Evolutionary conservation across 2,329 filamentous ascomycete genomes (phyloP), one percentile per base, ranked within the genome.

Genomic region (Aspergillus vadensis): DNA sequence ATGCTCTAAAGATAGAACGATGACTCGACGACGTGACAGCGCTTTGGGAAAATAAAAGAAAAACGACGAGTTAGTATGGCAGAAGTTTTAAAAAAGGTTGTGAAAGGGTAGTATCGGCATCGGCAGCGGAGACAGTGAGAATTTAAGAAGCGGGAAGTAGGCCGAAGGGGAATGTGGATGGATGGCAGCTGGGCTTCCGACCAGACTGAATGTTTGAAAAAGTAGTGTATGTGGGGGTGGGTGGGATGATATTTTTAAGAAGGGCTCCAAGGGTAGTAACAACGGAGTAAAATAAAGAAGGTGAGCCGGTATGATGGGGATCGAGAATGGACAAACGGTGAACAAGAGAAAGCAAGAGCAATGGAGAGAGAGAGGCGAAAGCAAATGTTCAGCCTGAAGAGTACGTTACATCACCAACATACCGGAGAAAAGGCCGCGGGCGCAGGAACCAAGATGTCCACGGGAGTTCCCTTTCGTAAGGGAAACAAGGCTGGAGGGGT

Each of bases 271-370:
- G 12, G 32, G 12, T 14, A 36, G 32, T 36, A 36, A 36, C 32
- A 36, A 44, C 41, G 23, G 23, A 44, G 32, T 44, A 39, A 10
- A 44, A 66, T 15, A 4, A 69, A 67, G 41, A 19, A 44, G 21
- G 41, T 44, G 17, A 44, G 10, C 41, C 41, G 41, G 41, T 14
- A 12, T 36, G 32, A 36, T 36, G 32, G 32, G 10, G 4, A 6
- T 27, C 8, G 12, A 36, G 32, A 36, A 36, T 36, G 32, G 5
- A 36, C 10, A 44, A 9, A 12, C 19, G 41, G 41, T 23, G 41
- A 44, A 14, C 19, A 23, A 14, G 25, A 50, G 23, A 30, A 17
- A 30, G 47, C 25, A 30, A 27, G 5, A 50, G 8, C 23, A 17
- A n/a, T 9, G 9, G 23, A 50, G 23, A n/a, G 15, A 27, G 47